These are phyloP conservation scores for Leptodermis oblonga DNA, from an alignment of 257 asterid genomes.

Conservation along the genomic window DNA sequence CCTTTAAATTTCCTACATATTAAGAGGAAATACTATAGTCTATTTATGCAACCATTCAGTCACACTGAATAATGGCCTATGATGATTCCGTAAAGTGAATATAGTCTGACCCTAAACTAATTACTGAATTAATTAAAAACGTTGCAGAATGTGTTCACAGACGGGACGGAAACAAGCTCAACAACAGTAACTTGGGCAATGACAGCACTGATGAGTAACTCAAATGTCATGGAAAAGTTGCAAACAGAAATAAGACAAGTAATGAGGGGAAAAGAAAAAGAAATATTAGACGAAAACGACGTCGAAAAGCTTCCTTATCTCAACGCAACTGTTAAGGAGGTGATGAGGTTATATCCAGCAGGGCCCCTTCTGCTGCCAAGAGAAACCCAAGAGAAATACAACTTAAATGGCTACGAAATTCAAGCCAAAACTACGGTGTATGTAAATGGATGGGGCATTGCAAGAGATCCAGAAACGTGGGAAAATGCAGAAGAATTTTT, in stretches of 20 bases:
- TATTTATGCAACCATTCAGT: no score
- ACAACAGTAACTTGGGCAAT: background rate
- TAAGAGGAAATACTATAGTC: no score
- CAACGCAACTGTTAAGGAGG: background rate
- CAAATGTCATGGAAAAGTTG: background rate
- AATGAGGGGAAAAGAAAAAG: background rate
- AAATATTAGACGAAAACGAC: background rate
- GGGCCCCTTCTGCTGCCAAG: background rate
- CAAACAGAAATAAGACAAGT: background rate
- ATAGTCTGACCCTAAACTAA: no score
- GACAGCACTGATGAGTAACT: background rate
- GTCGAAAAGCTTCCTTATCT: background rate
- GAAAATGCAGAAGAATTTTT: background rate
- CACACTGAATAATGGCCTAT: no score
- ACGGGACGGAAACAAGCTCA: background rate
- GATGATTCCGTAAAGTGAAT: no score
- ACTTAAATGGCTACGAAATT: background rate
- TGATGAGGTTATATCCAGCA: background rate
- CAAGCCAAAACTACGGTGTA: background rate
- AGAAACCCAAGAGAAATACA: background rate
- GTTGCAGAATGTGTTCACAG: background rate
- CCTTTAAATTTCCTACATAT: no score
- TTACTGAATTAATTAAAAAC: no score
- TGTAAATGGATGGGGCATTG: background rate
- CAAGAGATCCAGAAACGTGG: background rate